These are phyloP conservation scores for Penicillium digitatum DNA, from an alignment of 2,329 filamentous ascomycete genomes.

Conservation along the genomic window DNA sequence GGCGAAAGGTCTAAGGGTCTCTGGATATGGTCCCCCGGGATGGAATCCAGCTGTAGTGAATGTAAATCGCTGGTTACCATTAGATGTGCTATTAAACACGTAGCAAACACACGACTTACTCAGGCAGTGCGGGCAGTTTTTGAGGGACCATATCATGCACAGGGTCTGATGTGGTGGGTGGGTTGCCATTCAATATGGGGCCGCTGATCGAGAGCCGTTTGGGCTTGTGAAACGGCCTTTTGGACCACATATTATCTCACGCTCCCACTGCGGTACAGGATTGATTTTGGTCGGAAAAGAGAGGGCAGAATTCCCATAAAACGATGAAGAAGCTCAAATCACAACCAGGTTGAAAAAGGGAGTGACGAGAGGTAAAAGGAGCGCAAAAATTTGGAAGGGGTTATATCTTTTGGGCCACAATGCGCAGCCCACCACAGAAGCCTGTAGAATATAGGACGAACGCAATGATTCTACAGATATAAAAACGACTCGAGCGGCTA, in stretches of 20 bases:
- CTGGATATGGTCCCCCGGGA: neutral
- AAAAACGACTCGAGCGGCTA: neutral
- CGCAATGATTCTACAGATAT: neutral
- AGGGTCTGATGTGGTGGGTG: constrained; percentile 34
- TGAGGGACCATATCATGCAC: constrained; percentile 28
- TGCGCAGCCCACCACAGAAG: constrained; percentile 1
- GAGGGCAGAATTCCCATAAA: neutral
- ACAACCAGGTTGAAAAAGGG: neutral
- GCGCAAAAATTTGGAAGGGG: neutral
- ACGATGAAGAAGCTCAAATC: neutral
- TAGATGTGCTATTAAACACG: neutral
- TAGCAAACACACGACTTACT: constrained; percentile 12
- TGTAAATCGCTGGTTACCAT: constrained; percentile 9
- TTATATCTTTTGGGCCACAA: neutral
- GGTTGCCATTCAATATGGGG: constrained; percentile 46
- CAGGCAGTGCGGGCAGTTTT: constrained; percentile 29
- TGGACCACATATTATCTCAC: constrained; percentile 51
- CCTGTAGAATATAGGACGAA: neutral
- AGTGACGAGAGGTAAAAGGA: neutral
- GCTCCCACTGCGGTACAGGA: neutral
- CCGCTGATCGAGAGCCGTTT: constrained; percentile 45
- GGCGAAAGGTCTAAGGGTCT: constrained; percentile 18
- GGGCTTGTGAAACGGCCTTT: constrained; percentile 44
- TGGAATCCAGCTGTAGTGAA: constrained; percentile 1
- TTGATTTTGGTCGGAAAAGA: neutral